Percentiles rank a stretch among this genome's conserved stretches.
Evolutionary conservation across 148 eudicot species (phyloP).

Genomic region (Fagopyrum homotropicum): DNA sequence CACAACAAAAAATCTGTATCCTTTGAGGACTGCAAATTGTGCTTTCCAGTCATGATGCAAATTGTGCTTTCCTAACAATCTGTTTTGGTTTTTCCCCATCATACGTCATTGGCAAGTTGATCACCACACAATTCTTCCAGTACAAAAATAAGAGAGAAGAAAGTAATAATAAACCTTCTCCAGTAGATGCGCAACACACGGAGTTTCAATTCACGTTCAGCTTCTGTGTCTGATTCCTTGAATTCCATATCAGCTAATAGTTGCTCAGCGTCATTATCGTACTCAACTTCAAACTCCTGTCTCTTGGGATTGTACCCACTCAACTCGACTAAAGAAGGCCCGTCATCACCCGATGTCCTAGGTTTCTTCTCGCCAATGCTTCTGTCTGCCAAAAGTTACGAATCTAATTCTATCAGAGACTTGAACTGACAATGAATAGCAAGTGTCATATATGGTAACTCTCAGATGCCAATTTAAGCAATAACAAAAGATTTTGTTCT

Average conservation of each 20-base stretch:
- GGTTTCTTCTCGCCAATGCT: conserved; percentile 90
- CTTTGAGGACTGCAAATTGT: too few species aligned
- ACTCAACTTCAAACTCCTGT: conserved; percentile 84
- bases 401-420: too few species aligned
- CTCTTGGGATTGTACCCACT: conserved; percentile 83
- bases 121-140: too few species aligned
- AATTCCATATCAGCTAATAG: conserved; percentile 89
- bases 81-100: background rate
- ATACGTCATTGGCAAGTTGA: too few species aligned
- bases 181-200: conserved; percentile 64
- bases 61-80: background rate
- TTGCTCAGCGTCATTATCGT: conserved; percentile 97
- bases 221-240: conserved; percentile 71
- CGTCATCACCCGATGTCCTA: conserved; percentile 58
- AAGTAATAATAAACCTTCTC: conserved; percentile 34
- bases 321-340: conserved; percentile 47
- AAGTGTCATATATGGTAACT: background rate
- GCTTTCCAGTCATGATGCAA: too few species aligned
- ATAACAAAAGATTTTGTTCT: background rate
- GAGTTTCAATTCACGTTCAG: conserved; percentile 72
- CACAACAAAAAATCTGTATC: too few species aligned
- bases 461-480: background rate
- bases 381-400: conserved; percentile 36
- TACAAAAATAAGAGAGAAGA: background rate
- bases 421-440: background rate